These are phyloP conservation scores for Alopecurus myosuroides DNA, from an alignment of 176 grass and related monocot genomes.

Conservation along the genomic window DNA sequence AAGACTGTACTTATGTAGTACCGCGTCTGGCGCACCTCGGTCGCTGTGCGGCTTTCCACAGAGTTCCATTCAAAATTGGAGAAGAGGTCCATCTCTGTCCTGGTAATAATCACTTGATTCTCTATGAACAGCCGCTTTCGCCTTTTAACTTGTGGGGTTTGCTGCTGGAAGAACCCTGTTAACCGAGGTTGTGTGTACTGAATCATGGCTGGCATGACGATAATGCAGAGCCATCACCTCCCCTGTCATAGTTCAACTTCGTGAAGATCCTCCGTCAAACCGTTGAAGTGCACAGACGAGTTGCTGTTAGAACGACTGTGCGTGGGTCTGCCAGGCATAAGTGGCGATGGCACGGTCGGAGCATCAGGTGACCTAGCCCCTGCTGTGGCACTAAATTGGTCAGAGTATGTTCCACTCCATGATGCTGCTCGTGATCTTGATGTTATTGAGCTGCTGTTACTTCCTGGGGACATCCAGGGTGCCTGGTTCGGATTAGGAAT, in stretches of 20 bases:
- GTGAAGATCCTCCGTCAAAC: conserved; percentile 62
- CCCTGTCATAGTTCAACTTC: conserved; percentile 58
- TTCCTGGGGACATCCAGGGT: conserved; percentile 18
- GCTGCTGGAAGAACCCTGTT: neutral
- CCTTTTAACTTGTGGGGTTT: neutral
- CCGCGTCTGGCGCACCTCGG: neutral
- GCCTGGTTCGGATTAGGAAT: conserved; percentile 36
- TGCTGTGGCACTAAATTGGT: conserved; percentile 29
- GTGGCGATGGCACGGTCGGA: conserved; percentile 21
- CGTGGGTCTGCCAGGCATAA: conserved; percentile 26
- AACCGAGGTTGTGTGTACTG: neutral
- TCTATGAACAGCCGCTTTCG: neutral
- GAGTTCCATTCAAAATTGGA: neutral
- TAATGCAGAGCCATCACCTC: neutral
- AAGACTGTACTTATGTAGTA: conserved; percentile 9
- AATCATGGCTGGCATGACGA: neutral
- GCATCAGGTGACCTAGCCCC: conserved; percentile 16
- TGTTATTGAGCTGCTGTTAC: conserved; percentile 30
- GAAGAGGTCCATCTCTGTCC: neutral
- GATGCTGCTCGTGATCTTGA: conserved; percentile 70
- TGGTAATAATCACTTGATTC: conserved; percentile 6
- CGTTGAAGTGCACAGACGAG: conserved; percentile 43
- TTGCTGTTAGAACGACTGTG: conserved; percentile 40
- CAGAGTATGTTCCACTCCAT: conserved; percentile 71
- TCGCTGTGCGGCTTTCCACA: neutral